Percentiles rank a stretch among this genome's conserved stretches.
Evolutionary conservation across 352 stramenopile genomes (phyloP).

Genomic region (Peronosclerospora sorghi): DNA sequence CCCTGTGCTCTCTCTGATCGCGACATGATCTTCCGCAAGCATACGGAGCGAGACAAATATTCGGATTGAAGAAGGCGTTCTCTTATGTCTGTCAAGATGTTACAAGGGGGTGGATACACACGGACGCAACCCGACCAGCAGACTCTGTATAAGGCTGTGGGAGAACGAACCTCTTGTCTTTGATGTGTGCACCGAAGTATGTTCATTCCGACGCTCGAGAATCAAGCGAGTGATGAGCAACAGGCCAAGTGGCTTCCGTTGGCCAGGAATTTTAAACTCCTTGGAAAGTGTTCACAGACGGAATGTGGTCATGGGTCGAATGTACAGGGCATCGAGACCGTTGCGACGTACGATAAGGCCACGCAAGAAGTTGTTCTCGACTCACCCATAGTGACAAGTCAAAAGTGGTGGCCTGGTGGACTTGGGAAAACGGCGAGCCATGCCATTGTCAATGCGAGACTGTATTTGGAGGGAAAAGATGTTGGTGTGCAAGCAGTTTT

Average conservation of each 20-base stretch:
- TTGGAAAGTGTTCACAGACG: constrained; percentile 19
- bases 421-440: constrained; percentile 23
- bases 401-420: constrained; percentile 91
- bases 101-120: constrained; percentile 11
- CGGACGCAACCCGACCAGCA: constrained; percentile 15
- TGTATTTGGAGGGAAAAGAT: constrained; percentile 13
- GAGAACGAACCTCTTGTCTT: constrained; percentile 9
- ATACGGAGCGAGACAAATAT: constrained; percentile 18
- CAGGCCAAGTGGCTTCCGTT: constrained; percentile 17
- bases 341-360: constrained; percentile 49
- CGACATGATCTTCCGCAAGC: constrained; percentile 23
- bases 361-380: constrained; percentile 90
- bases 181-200: constrained; percentile 16
- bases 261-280: constrained; percentile 15
- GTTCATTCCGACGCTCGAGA: constrained; percentile 22
- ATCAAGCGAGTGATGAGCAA: constrained; percentile 18
- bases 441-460: constrained; percentile 16
- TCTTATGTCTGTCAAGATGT: constrained; percentile 13
- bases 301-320: constrained; percentile 23
- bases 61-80: constrained; percentile 19
- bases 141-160: constrained; percentile 14
- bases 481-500: constrained; percentile 20
- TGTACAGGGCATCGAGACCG: constrained; percentile 22
- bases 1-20: constrained; percentile 17
- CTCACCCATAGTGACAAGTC: constrained; percentile 87